These are phyloP conservation scores for Silene vulgaris DNA, from an alignment of 179 eudicot species.

Conservation along the genomic window DNA sequence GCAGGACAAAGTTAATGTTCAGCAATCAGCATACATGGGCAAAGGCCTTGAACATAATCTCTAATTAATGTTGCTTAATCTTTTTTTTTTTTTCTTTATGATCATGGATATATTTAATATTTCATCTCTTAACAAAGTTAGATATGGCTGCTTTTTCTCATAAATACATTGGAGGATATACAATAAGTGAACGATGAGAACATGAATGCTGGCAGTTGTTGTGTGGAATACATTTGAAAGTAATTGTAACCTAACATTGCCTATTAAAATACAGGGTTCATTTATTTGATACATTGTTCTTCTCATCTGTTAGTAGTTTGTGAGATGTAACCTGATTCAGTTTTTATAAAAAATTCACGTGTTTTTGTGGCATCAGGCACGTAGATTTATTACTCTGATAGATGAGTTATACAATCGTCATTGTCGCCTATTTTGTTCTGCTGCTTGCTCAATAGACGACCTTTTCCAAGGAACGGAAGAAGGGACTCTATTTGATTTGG, in stretches of 20 bases:
- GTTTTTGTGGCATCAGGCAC: constrained; percentile 56
- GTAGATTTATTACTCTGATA: constrained; percentile 85
- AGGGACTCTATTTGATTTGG: constrained; percentile 85
- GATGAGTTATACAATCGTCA: constrained; percentile 95
- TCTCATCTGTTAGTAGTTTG: not conserved
- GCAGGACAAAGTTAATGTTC: no score
- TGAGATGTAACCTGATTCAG: not conserved
- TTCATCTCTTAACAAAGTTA: no score
- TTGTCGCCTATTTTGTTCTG: constrained; percentile 69
- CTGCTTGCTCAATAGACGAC: constrained; percentile 79
- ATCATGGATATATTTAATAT: no score
- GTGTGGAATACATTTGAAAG: no score
- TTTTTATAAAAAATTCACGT: not conserved
- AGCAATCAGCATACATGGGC: no score
- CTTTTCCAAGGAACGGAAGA: constrained; percentile 96
- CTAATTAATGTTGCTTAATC: no score
- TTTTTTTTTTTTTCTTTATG: no score
- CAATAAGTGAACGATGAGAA: no score
- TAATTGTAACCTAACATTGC: not conserved
- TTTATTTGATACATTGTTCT: not conserved
- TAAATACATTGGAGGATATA: no score
- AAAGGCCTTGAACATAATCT: no score
- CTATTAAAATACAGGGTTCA: not conserved
- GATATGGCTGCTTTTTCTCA: no score
- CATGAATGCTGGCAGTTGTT: no score